phyloP scores from a whole-genome alignment of 23 red algal genomes.

The Cyanidiococcus yangmingshanensis region DNA sequence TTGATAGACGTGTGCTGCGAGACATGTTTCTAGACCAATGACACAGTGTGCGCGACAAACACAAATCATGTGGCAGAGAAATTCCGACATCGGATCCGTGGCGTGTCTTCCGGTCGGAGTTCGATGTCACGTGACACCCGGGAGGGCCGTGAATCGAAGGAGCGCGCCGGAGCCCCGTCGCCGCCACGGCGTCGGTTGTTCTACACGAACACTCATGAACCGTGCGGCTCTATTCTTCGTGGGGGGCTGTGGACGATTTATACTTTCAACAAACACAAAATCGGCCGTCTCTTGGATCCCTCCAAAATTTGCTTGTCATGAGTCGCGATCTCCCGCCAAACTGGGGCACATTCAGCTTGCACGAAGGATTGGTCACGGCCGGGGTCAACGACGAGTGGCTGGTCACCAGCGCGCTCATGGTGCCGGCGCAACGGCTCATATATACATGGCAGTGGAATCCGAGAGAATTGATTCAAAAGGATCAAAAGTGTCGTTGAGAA shows the following conservation, averaged over 20 bases:
- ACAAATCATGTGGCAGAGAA: neutral
- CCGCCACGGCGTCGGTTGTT: neutral
- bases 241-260: neutral
- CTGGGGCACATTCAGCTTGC: no score
- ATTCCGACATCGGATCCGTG: neutral
- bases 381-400: no score
- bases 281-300: no score
- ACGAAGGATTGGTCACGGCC: no score
- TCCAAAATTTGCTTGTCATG: no score
- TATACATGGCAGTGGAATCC: neutral
- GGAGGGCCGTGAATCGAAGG: neutral
- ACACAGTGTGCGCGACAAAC: neutral
- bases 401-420: neutral
- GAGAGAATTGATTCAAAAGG: neutral
- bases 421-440: neutral
- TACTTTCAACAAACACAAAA: no score
- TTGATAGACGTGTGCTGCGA: no score
- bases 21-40: no score
- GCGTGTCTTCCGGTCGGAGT: neutral
- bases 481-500: neutral
- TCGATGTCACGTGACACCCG: neutral
- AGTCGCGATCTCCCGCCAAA: no score
- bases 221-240: neutral
- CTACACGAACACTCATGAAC: neutral
- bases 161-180: neutral